phyloP scores from a whole-genome alignment of 495 filamentous ascomycete species.

The Hypoxylon intermedium region DNA sequence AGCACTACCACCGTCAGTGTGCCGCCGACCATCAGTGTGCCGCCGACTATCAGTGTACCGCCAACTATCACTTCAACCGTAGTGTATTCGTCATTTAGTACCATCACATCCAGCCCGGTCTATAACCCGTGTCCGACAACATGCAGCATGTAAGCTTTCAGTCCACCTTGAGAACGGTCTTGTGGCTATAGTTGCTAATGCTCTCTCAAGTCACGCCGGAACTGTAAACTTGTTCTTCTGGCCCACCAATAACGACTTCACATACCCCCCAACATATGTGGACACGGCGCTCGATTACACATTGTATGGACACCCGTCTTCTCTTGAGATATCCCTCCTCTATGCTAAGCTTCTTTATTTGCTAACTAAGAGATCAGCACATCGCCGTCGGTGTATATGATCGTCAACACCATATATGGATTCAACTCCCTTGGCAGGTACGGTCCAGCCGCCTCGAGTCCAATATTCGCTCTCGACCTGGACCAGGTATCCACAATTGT shows the following conservation, averaged over 20 bases:
- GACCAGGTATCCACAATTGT: constrained; percentile 43
- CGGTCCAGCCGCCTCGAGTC: constrained; percentile 34
- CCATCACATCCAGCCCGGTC: constrained; percentile 26
- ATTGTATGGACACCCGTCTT: constrained; percentile 39
- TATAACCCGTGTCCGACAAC: constrained; percentile 38
- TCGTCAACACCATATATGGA: constrained; percentile 41
- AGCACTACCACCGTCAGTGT: constrained; percentile 15
- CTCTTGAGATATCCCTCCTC: neutral
- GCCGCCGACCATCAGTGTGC: constrained; percentile 24
- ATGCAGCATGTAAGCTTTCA: constrained; percentile 44
- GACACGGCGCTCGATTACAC: constrained; percentile 42
- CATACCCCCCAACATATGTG: constrained; percentile 46
- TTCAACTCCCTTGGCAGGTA: constrained; percentile 34
- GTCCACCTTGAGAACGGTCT: neutral
- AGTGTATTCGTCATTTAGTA: neutral
- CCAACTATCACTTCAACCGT: neutral
- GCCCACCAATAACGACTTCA: constrained; percentile 42
- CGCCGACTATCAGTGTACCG: neutral
- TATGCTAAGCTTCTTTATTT: too few relatives aligned
- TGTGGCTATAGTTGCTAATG: neutral
- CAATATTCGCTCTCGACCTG: constrained; percentile 38
- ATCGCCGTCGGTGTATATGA: constrained; percentile 50
- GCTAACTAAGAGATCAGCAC: constrained; percentile 35
- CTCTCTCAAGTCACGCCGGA: constrained; percentile 37
- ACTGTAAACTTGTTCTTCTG: constrained; percentile 48